phyloP scores from a whole-genome alignment of 2,329 filamentous ascomycete genomes.

The Fusarium pseudocircinatum region DNA sequence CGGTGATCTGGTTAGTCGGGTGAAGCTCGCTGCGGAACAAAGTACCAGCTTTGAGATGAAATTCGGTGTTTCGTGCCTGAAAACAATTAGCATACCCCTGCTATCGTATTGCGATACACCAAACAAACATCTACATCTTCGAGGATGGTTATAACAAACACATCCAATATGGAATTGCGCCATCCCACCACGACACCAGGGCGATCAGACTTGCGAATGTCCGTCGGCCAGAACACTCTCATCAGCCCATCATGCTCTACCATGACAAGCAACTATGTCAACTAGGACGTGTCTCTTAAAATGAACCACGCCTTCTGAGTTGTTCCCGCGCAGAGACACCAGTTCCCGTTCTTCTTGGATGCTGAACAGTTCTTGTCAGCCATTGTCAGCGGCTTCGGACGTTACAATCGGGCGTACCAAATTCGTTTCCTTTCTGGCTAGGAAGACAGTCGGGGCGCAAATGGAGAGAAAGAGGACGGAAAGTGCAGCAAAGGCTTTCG shows the following conservation, averaged over 20 bases:
- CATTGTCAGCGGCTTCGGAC: constrained; percentile 30
- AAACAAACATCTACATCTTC: constrained; percentile 85
- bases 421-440: constrained; percentile 82
- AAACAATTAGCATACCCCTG: constrained; percentile 38
- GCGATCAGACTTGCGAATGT: constrained; percentile 75
- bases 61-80: constrained; percentile 82
- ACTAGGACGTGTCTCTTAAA: constrained; percentile 63
- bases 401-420: constrained; percentile 66
- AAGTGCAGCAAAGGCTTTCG: constrained; percentile 84
- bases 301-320: constrained; percentile 91
- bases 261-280: constrained; percentile 62
- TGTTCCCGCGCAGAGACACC: constrained; percentile 96
- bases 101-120: too few relatives aligned
- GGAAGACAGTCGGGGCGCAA: constrained; percentile 82
- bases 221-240: constrained; percentile 98
- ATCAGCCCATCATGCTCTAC: constrained; percentile 86
- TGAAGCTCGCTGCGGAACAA: constrained; percentile 86
- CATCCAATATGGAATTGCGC: constrained; percentile 90
- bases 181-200: constrained; percentile 93
- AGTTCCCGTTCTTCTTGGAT: constrained; percentile 79
- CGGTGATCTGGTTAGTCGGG: constrained; percentile 80
- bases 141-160: constrained; percentile 89
- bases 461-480: constrained; percentile 87
- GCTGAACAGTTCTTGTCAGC: constrained; percentile 60
- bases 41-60: constrained; percentile 83